A percentile compares a stretch with the other conserved stretches of the same genome.
Evolutionary conservation across 805 yeast genomes (phyloP).

Genomic region (Cyberlindnera saturnus): DNA sequence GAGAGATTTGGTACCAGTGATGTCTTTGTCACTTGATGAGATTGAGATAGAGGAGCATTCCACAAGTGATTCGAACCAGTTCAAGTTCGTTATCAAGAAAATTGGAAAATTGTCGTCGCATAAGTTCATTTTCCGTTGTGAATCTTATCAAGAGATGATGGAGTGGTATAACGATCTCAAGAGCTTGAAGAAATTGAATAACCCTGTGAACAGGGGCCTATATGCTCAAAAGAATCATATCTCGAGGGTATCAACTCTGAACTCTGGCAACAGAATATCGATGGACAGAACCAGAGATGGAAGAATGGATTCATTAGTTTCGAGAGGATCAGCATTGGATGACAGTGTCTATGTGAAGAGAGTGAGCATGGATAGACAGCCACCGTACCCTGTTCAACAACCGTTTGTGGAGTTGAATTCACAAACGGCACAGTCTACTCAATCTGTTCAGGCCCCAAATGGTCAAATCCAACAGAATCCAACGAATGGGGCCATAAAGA

Average conservation of each 20-base stretch:
- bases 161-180: constrained; percentile 81
- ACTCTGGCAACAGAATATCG: constrained; percentile 20
- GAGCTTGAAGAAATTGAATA: constrained; percentile 54
- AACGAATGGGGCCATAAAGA: no score
- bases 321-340: not conserved
- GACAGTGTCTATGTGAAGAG: constrained; percentile 19
- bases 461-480: no score
- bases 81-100: constrained; percentile 77
- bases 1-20: constrained; percentile 73
- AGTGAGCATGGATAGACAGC: constrained; percentile 3
- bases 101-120: constrained; percentile 76
- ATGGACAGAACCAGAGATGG: constrained; percentile 3
- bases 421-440: not conserved
- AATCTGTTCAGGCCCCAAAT: no score
- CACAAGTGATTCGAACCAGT: constrained; percentile 55
- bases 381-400: constrained; percentile 10
- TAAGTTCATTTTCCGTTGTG: constrained; percentile 94
- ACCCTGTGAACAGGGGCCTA: constrained; percentile 24
- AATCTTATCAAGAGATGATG: constrained; percentile 71
- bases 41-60: constrained; percentile 83
- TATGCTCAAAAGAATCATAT: constrained; percentile 21
- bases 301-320: no score
- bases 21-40: constrained; percentile 74
- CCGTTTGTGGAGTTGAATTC: not conserved
- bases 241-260: constrained; percentile 25